Evolutionary conservation across 2,329 filamentous ascomycete genomes (phyloP).

Genomic region (Nothomitra cinnamomea): DNA sequence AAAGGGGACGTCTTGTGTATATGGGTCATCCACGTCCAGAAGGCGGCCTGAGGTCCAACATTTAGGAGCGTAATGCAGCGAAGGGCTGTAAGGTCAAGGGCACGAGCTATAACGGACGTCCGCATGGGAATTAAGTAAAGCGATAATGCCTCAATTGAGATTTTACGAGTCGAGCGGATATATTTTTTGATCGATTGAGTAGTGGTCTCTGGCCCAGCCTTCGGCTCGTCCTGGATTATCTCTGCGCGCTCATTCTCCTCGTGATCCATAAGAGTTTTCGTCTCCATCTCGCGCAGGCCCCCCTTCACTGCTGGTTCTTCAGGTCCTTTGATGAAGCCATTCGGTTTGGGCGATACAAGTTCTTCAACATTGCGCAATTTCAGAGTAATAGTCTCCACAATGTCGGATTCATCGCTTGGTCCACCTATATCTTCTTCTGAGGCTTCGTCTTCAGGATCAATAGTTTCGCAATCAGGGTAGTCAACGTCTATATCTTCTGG

Average conservation of each 20-base stretch:
- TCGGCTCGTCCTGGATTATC: neutral
- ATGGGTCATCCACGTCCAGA: conserved; percentile 40
- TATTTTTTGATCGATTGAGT: conserved; percentile 26
- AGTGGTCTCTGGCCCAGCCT: neutral
- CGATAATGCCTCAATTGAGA: conserved; percentile 36
- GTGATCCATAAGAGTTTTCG: too few relatives aligned
- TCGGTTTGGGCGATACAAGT: neutral
- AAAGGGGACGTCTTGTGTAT: conserved; percentile 36
- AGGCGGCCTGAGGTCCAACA: conserved; percentile 41
- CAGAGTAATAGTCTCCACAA: neutral
- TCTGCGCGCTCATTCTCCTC: neutral
- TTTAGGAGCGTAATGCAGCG: conserved; percentile 42
- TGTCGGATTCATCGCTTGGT: neutral
- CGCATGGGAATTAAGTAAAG: conserved; percentile 44
- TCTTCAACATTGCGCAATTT: conserved; percentile 5
- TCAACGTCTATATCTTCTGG: conserved; percentile 36
- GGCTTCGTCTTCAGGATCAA: conserved; percentile 22
- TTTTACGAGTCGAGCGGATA: conserved; percentile 38
- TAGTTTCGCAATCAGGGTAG: conserved; percentile 19
- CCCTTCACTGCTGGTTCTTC: neutral
- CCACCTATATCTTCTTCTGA: conserved; percentile 18
- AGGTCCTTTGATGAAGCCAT: neutral
- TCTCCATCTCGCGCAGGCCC: neutral
- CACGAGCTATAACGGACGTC: conserved; percentile 36
- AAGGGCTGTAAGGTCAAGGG: conserved; percentile 40